Percentiles rank a stretch among this genome's conserved stretches.
Conservation (phyloP, 441 rosid genomes). For the Gossypium aridum region DNA sequence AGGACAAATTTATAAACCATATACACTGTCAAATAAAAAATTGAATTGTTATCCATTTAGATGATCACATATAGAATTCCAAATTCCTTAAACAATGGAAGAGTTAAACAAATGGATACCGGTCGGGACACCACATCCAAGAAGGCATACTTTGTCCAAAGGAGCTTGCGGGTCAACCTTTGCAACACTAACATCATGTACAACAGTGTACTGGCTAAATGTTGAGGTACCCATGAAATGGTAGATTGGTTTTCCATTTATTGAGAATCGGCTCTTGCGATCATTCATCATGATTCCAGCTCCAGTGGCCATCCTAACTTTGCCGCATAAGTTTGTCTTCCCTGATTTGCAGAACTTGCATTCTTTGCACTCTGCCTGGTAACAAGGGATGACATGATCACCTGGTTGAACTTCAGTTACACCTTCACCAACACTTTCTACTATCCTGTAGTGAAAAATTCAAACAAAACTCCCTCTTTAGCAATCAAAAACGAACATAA, state of each 20-base stretch:
- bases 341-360: slow-evolving; percentile 97
- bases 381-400: slow-evolving; percentile 94
- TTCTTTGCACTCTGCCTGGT: slow-evolving; percentile 94
- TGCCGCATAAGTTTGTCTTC: slow-evolving; percentile 92
- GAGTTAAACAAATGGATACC: slow-evolving; percentile 32
- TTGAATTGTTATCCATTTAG: not conserved
- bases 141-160: slow-evolving; percentile 92
- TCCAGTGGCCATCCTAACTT: slow-evolving; percentile 87
- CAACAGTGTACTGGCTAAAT: slow-evolving; percentile 44
- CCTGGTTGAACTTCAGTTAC: slow-evolving; percentile 88
- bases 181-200: slow-evolving; percentile 86
- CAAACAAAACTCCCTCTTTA: not conserved
- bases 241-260: slow-evolving; percentile 77
- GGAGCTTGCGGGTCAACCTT: slow-evolving; percentile 88
- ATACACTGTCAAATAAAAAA: not conserved
- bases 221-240: slow-evolving; percentile 98
- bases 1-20: not conserved
- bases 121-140: slow-evolving; percentile 97
- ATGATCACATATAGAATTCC: not conserved
- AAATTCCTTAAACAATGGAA: not conserved
- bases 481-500: not conserved
- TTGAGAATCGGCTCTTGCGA: slow-evolving; percentile 71
- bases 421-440: slow-evolving; percentile 97
- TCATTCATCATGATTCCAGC: slow-evolving; percentile 93
- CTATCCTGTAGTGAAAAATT: slow-evolving; percentile 45